Base-by-base conservation (phyloP, 139 green algal species). In the Ulvella scutata region DNA sequence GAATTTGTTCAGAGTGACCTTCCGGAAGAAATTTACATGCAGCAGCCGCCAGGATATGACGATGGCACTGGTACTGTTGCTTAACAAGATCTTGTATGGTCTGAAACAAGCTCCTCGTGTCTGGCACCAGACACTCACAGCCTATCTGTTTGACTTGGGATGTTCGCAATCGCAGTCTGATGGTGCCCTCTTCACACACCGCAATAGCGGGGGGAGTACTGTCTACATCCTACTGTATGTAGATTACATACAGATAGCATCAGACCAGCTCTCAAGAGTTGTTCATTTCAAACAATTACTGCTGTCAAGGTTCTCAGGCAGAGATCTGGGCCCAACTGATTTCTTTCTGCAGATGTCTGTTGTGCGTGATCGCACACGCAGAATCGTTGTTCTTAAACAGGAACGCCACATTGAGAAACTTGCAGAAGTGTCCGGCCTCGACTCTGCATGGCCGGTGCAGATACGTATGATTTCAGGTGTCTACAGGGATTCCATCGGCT, bases 71-170 rank as follows among this genome's bases (percentile, higher is more conserved):
- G 44, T 23, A 62, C n/a, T 6, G 9, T 74, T 17, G 1, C 74
- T 87, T 23, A 26, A 61, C 10, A 84, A 85, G 74, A 40, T 80
- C 9, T 36, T 87, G 1, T 87, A 89, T 39, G 82, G 84, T 1
- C 61, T 89, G 13, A 77, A 78, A 17, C 84, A 87, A 72, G 82
- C 84, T n/a, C 78, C 79, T 3, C 62, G 84, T 3, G 77, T 72
- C 0, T 88, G 84, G 82, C 51, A 88, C 60, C 3, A 26, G 23
- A 76, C 44, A 21, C 40, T 84, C 3, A 62, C 74, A n/a, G 29
- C 4, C 0, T 40, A 76, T 74, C 62, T 87, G 43, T 43, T 78
- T 37, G 6, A 23, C 0, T 31, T 82, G 61, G 79, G 77, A 10
- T 83, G 81, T 61, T 38, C 51, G n/a, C 43, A 59, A 9, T 82